Evolutionary conservation across 352 stramenopile genomes (phyloP), one percentile per base, ranked within the genome.

Genomic region (Pythium biforme): DNA sequence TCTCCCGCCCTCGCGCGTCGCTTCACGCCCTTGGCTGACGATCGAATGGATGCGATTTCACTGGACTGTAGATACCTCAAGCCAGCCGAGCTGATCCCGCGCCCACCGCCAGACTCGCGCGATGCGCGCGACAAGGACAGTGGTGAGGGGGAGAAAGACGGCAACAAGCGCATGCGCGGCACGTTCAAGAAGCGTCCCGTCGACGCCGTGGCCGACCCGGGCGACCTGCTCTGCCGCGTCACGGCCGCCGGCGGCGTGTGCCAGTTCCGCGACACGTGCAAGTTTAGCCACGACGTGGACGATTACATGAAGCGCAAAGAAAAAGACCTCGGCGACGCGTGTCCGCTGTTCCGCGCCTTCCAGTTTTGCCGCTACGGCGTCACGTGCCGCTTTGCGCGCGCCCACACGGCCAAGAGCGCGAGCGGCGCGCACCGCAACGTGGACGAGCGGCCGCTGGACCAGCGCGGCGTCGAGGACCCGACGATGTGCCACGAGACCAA

Each of bases 331-430:
- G 87, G 73, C 31, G 75, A 77, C 15, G 50, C 47, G 47, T 98
- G 91, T 64, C 88, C 88, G 4, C 73, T 94, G 49, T 97, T 92
- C 68, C 74, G 83, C 22, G 77, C 68, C 14, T 72, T 89, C 17
- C 92, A 93, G 20, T 95, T 91, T 70, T 99, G 96, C 62, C 77
- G 86, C 23, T 97, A 96, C 62, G 96, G 96, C 5, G 72, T 97
- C 39, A 94, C 85, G 40, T 99, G 96, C 68, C 84, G 94, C 45
- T 95, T 98, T 48, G 95, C 91, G 3, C 73, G 75, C 26, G 77
- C 73, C 26, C 95, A 99, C 66, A 74, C 72, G 10, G 40, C 37
- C 37, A 43, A 69, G 43, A 43, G 51, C 46, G 45, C 55, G 20
- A 54, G 81, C 41, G 77, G 75, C 56, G 53, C 22, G 11, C 81